Conservation (phyloP, 306 rosid genomes). For the Biancaea sappan region DNA sequence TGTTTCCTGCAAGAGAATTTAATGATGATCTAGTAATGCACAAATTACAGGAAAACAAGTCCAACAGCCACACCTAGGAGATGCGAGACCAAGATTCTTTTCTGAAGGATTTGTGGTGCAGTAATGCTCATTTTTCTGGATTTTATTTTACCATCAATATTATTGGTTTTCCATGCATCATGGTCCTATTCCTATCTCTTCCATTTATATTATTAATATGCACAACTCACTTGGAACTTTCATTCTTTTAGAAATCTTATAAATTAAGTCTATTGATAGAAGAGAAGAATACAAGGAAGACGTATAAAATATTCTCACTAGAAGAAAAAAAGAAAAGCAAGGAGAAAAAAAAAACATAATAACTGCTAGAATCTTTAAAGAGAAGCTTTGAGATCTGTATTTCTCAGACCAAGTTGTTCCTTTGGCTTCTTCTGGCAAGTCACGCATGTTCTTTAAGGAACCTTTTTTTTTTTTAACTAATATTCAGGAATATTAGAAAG, state of each 20-base stretch:
- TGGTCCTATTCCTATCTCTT: not conserved
- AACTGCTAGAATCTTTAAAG: too few species aligned
- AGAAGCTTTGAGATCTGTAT: too few species aligned
- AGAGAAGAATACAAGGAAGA: too few species aligned
- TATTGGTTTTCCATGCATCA: not conserved
- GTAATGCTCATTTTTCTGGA: not conserved
- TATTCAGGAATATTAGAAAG: not conserved
- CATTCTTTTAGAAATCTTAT: not conserved
- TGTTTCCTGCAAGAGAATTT: conserved; percentile 73
- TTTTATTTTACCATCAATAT: not conserved
- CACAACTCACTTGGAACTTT: not conserved
- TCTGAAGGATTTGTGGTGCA: not conserved
- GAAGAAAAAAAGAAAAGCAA: too few species aligned
- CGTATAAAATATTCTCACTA: too few species aligned
- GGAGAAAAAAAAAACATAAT: too few species aligned
- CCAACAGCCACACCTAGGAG: not conserved
- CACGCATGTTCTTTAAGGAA: not conserved
- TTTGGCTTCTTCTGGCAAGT: not conserved
- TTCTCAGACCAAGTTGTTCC: not conserved
- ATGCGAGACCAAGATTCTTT: not conserved
- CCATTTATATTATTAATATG: not conserved
- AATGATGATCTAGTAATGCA: conserved; percentile 40
- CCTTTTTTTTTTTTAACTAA: not conserved
- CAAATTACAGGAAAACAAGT: not conserved
- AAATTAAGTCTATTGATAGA: too few species aligned